Evolutionary conservation across 1,139 yeast species (phyloP).

Genomic region (Blastobotrys raffinosifermentans): DNA sequence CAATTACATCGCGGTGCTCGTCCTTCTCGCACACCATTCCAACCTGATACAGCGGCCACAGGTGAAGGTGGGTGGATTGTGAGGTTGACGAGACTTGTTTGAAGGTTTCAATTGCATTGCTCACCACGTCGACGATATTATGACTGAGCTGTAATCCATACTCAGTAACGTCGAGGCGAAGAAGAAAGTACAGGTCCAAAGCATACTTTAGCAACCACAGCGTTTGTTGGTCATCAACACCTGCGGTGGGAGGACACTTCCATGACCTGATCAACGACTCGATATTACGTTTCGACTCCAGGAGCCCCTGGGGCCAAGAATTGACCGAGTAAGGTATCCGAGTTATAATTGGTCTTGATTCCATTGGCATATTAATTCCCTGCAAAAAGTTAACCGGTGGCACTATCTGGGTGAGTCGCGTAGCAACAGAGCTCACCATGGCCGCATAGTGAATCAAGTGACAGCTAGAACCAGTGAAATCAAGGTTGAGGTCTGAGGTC

Average conservation of each 20-base stretch:
- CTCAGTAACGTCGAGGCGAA: constrained; percentile 17
- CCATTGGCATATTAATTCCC: background rate
- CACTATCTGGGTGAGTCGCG: background rate
- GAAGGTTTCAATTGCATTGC: constrained; percentile 13
- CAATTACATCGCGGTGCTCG: constrained; percentile 12
- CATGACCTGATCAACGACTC: background rate
- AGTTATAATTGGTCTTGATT: no score
- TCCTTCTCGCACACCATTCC: constrained; percentile 18
- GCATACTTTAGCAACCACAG: constrained; percentile 12
- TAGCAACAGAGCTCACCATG: background rate
- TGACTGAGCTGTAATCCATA: constrained; percentile 11
- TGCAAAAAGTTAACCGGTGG: background rate
- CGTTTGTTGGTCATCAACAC: background rate
- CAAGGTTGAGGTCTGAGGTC: background rate
- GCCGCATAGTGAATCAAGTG: constrained; percentile 1
- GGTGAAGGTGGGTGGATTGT: constrained; percentile 10
- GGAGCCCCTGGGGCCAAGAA: background rate
- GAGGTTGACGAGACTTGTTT: constrained; percentile 8
- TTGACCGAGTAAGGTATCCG: no score
- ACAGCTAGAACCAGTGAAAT: constrained; percentile 1
- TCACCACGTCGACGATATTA: constrained; percentile 9
- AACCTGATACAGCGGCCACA: constrained; percentile 22
- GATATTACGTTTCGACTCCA: background rate
- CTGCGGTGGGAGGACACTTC: background rate
- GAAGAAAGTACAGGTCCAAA: constrained; percentile 13